These are phyloP conservation scores for Alternaria hordeiaustralica DNA, from an alignment of 2,329 filamentous ascomycete genomes.

Conservation along the genomic window DNA sequence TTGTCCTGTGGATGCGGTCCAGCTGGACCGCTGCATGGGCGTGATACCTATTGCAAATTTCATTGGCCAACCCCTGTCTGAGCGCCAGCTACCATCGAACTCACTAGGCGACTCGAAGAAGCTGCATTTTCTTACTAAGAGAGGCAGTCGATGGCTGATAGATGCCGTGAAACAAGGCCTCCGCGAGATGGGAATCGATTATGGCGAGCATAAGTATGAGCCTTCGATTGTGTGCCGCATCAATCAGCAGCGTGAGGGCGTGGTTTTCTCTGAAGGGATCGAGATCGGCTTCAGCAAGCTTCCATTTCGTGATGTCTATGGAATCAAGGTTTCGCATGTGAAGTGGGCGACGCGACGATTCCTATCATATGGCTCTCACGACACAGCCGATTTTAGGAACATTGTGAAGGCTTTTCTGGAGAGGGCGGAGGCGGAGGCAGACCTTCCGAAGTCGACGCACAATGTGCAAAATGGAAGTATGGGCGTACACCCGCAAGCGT, in stretches of 20 bases:
- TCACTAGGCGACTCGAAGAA: constrained; percentile 30
- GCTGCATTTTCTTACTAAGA: constrained; percentile 36
- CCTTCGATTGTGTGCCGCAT: constrained; percentile 30
- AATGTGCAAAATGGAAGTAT: not conserved
- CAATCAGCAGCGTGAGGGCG: constrained; percentile 26
- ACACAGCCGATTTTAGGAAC: constrained; percentile 25
- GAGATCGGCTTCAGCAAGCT: constrained; percentile 36
- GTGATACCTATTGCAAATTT: constrained; percentile 1
- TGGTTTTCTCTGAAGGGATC: constrained; percentile 29
- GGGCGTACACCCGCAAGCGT: not conserved
- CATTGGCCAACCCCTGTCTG: constrained; percentile 1
- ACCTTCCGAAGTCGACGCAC: not conserved
- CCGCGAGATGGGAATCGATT: constrained; percentile 31
- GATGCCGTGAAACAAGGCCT: constrained; percentile 30
- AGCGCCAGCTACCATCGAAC: constrained; percentile 20
- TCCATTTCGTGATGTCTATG: constrained; percentile 33
- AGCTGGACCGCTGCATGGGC: constrained; percentile 25
- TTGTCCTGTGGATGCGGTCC: constrained; percentile 23
- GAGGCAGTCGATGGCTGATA: constrained; percentile 34
- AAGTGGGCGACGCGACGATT: constrained; percentile 26
- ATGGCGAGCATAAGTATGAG: constrained; percentile 20
- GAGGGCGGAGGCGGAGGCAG: constrained; percentile 16
- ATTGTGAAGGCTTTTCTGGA: constrained; percentile 28
- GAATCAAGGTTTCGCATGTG: constrained; percentile 28
- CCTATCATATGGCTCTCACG: not conserved